Evolutionary conservation across 306 rosid genomes (phyloP), one percentile per base, ranked within the genome.

Genomic region (Acacia confusa): DNA sequence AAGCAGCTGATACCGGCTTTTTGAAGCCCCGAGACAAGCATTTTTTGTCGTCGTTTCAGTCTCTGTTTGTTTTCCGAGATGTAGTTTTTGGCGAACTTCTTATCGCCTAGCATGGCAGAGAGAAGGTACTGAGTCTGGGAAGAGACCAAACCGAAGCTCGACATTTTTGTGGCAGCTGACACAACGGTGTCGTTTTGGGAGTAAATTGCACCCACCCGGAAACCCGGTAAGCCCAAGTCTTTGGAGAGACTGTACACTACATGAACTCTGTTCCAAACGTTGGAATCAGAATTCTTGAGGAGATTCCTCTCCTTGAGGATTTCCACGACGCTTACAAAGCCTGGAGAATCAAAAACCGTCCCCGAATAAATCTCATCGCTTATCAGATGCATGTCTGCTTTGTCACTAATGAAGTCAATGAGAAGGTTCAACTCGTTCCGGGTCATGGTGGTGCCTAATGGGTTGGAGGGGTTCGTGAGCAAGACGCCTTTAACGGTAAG

Each of bases 321-420:
- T 79, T 94, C 97, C 94, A 86, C 82, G 86, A 94, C 73, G 82
- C 98, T 91, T 0, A 88, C 65, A 14, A 94, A 94, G 65, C 78
- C 77, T 20, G 98, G 91, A 20, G 91, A 85, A 72, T 55, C 84
- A 75, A 90, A 94, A 84, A 87, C 97, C 0, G 98, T 94, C n/a
- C 94, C 98, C 1, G 98, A 88, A 79, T 94, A 94, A 77, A 94
- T 92, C 83, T 94, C 98, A 13, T 94, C 98, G 76, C 98, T 94
- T 74, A 94, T 90, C 14, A 94, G 83, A 73, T 94, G 98, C 88
- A 92, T 90, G 66, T 70, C 70, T 68, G 83, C 72, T 30, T 81
- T 90, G 72, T 73, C 84, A 66, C 83, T 87, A 74, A 90, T 85
- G 47, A 92, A 90, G 88, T 58, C 86, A 70, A 94, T 3, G 71